Evolutionary conservation across 805 yeast genomes (phyloP).

Genomic region (Pichia cephalocereana): DNA sequence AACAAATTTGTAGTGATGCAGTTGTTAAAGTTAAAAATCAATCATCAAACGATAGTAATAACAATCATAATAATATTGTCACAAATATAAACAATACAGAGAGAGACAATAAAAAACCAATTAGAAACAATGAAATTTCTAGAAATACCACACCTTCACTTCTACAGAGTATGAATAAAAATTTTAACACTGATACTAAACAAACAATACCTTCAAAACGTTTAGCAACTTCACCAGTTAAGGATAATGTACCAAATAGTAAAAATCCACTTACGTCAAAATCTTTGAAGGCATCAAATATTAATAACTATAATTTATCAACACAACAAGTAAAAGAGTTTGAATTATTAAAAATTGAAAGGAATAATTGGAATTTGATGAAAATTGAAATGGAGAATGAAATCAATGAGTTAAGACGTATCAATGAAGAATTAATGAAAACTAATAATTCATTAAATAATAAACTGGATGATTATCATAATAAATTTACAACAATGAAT

Average conservation of each 20-base stretch:
- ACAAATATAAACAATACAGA: too few relatives aligned
- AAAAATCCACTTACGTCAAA: slow-evolving; percentile 23
- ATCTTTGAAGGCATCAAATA: slow-evolving; percentile 15
- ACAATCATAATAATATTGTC: too few relatives aligned
- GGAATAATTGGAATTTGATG: slow-evolving; percentile 35
- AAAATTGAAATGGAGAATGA: slow-evolving; percentile 22
- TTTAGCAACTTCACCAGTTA: slow-evolving; percentile 62
- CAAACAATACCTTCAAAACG: slow-evolving; percentile 51
- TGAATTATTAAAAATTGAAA: slow-evolving; percentile 44
- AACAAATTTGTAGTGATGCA: slow-evolving; percentile 46
- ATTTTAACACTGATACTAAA: background rate
- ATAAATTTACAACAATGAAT: slow-evolving; percentile 41
- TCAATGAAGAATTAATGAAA: slow-evolving; percentile 23
- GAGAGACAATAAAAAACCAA: background rate
- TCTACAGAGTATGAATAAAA: background rate
- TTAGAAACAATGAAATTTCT: background rate
- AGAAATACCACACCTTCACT: background rate
- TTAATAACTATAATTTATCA: slow-evolving; percentile 5
- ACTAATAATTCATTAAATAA: slow-evolving; percentile 28
- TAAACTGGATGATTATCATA: slow-evolving; percentile 34
- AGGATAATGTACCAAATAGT: slow-evolving; percentile 17
- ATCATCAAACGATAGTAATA: too few relatives aligned
- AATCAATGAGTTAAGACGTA: slow-evolving; percentile 22
- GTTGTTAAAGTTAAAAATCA: slow-evolving; percentile 30
- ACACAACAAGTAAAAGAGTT: slow-evolving; percentile 36